A percentile compares a stretch with the other conserved stretches of the same genome.
Conservation (phyloP, 768 basidiomycete species). For the Trametes maxima region DNA sequence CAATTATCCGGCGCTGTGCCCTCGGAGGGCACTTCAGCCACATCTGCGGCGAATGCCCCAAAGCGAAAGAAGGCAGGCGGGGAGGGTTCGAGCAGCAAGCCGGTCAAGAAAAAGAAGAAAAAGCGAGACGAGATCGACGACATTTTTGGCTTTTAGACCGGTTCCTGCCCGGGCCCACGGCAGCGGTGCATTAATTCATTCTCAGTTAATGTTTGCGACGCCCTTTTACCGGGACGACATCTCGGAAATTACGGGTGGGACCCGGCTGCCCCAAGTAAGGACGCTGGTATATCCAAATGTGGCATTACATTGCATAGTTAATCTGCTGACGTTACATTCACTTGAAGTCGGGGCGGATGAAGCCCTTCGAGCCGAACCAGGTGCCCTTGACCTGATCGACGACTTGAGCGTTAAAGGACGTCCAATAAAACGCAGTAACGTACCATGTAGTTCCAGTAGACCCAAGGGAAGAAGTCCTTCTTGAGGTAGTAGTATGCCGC, state of each 20-base stretch:
- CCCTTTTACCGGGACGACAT: too few relatives aligned
- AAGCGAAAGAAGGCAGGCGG: constrained; percentile 21
- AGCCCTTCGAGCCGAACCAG: constrained; percentile 52
- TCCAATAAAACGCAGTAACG: constrained; percentile 8
- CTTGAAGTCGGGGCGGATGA: constrained; percentile 42
- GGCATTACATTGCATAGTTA: not conserved
- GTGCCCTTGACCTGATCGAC: constrained; percentile 39
- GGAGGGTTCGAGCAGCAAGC: constrained; percentile 25
- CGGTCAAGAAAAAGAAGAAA: constrained; percentile 41
- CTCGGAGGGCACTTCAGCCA: not conserved
- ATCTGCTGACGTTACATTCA: not conserved
- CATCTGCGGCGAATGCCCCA: constrained; percentile 2
- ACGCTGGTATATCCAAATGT: not conserved
- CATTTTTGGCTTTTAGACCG: constrained; percentile 53
- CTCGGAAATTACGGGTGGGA: too few relatives aligned
- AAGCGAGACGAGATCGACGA: constrained; percentile 64
- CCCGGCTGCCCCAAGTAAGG: too few relatives aligned
- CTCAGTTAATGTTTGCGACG: not conserved
- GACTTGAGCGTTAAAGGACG: not conserved
- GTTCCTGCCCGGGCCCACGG: not conserved
- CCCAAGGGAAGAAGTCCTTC: constrained; percentile 76
- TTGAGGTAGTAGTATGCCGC: constrained; percentile 87
- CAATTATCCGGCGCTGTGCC: not conserved
- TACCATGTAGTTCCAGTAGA: constrained; percentile 80
- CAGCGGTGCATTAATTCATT: not conserved